Evolutionary conservation across 1,284 basidiomycete species (phyloP), one percentile per base, ranked within the genome.

Genomic region (Trametes hirsuta): DNA sequence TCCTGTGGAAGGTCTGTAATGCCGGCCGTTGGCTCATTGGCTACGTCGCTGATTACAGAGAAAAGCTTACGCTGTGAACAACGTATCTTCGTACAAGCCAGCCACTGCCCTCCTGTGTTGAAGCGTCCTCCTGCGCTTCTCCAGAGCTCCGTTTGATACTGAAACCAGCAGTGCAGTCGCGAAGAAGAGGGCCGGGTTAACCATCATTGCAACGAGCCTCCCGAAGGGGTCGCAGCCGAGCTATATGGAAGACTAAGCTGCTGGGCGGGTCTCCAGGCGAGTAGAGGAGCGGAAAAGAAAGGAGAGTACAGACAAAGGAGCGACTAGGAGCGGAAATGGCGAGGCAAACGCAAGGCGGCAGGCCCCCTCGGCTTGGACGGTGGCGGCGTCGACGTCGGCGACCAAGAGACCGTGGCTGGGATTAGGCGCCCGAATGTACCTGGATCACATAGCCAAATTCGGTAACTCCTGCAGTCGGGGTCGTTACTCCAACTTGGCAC

Each of bases 311-410:
- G 36, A 41, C 9, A 49, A 41, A 48, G 34, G 53, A 56, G 44
- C 45, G 55, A 42, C 37, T 52, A 37, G 35, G 44, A 30, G 45
- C 14, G 54, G 49, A n/a, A 41, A 57, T 55, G 61, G 50, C 55
- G 59, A 53, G 64, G 58, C 45, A 35, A 42, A 46, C 50, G 64
- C 59, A 24, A 63, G 61, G 56, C 58, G 58, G 53, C 30, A 30
- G 8, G 30, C 30, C 30, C 30, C 30, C 37, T 30, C 53, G 53
- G 53, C 49, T 52, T 30, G 30, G 30, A 18, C 36, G 49, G 49
- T 37, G 37, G 34, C 40, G 50, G 47, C 47, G 58, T 40, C 47
- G 52, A 40, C 25, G 41, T 55, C 53, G 58, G 58, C 40, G 53
- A 37, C 45, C 46, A 59, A 46, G 44, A 49, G 24, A 40, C 41